Percentiles rank a stretch among this genome's conserved stretches.
Conservation (phyloP, 345 rosid species). For the Eutrema heterophyllum region DNA sequence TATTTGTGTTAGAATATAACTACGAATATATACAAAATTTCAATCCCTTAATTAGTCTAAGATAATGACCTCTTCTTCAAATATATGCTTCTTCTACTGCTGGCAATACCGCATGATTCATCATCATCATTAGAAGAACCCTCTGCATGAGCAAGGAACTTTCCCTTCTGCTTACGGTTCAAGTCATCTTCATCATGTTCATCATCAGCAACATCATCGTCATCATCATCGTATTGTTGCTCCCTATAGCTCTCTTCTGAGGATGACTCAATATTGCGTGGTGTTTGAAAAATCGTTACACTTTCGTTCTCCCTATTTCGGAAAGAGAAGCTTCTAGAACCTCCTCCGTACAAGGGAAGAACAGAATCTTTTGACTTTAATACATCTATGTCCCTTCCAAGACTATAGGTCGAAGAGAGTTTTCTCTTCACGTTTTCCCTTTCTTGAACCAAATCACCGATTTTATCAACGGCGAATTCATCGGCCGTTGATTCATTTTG, state of each 20-base stretch:
- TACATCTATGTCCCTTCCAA: conserved; percentile 53
- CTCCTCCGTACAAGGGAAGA: conserved; percentile 49
- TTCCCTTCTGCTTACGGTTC: conserved; percentile 15
- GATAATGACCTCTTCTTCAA: conserved; percentile 26
- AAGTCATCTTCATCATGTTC: conserved; percentile 17
- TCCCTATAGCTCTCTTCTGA: conserved; percentile 30
- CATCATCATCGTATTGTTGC: background rate
- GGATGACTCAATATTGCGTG: conserved; percentile 41
- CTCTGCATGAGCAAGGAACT: conserved; percentile 2
- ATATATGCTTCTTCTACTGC: conserved; percentile 12
- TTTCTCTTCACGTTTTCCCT: conserved; percentile 51
- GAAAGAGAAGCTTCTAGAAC: conserved; percentile 51
- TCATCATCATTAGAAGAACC: conserved; percentile 15
- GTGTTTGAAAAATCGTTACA: conserved; percentile 40
- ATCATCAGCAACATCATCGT: conserved; percentile 20
- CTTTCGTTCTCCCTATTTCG: conserved; percentile 43
- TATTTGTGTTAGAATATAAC: background rate
- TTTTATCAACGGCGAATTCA: conserved; percentile 40
- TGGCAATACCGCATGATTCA: conserved; percentile 2
- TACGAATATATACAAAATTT: background rate
- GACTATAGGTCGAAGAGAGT: conserved; percentile 77
- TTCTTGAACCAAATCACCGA: conserved; percentile 48
- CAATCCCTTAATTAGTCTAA: background rate
- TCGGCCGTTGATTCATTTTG: conserved; percentile 41
- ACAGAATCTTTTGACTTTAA: conserved; percentile 30